These are phyloP conservation scores for Phialophora chinensis DNA, from an alignment of 2,329 filamentous ascomycete genomes.

Conservation along the genomic window DNA sequence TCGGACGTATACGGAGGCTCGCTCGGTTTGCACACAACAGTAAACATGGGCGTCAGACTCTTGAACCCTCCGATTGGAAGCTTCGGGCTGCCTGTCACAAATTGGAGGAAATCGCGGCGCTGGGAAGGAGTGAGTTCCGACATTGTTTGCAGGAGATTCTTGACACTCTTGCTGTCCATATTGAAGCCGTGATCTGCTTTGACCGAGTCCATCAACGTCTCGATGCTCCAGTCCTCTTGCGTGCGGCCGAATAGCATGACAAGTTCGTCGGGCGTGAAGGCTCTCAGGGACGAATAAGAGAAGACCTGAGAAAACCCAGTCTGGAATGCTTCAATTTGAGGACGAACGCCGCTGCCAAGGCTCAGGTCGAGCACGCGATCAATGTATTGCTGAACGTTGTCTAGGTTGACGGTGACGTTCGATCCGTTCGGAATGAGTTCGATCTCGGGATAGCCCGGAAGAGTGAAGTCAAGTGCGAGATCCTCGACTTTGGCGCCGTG, in stretches of 20 bases:
- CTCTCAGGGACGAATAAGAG: conserved; percentile 86
- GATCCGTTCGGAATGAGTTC: conserved; percentile 79
- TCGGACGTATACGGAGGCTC: conserved; percentile 92
- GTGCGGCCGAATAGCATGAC: conserved; percentile 92
- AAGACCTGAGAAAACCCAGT: conserved; percentile 94
- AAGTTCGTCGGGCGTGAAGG: conserved; percentile 93
- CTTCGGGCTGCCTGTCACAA: conserved; percentile 96
- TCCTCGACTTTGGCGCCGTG: conserved; percentile 83
- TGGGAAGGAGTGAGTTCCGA: conserved; percentile 77
- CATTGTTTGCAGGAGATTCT: conserved; percentile 92
- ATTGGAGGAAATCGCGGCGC: conserved; percentile 93
- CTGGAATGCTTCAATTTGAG: conserved; percentile 89
- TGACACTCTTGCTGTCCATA: conserved; percentile 95
- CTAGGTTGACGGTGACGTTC: conserved; percentile 77
- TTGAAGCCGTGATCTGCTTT: conserved; percentile 99
- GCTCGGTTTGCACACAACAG: conserved; percentile 98
- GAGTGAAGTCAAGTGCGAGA: conserved; percentile 88
- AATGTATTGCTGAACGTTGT: conserved; percentile 89
- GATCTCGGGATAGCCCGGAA: conserved; percentile 87
- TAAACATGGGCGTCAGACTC: conserved; percentile 96
- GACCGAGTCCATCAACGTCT: conserved; percentile 97
- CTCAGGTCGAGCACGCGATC: conserved; percentile 92
- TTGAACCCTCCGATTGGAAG: conserved; percentile 98
- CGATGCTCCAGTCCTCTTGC: conserved; percentile 96
- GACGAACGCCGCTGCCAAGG: conserved; percentile 82